Evolutionary conservation across 2,329 filamentous ascomycete species (phyloP).

Genomic region (Colletotrichum paranaense): DNA sequence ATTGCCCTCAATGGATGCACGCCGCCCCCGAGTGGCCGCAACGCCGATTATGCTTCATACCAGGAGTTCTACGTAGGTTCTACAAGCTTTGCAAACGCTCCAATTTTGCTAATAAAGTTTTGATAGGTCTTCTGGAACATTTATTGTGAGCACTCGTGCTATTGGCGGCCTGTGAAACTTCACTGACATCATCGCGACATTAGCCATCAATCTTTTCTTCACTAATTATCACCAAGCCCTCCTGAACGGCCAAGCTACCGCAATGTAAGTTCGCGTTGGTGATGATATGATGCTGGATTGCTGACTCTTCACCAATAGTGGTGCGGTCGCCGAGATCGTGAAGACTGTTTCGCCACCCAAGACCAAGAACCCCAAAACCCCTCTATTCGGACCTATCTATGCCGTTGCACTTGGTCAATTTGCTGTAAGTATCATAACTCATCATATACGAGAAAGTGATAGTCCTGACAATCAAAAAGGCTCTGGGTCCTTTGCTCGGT

Average conservation of each 20-base stretch:
- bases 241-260: constrained; percentile 8
- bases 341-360: neutral
- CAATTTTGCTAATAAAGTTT: neutral
- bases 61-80: constrained; percentile 19
- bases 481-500: neutral
- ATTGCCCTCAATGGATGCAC: constrained; percentile 8
- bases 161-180: neutral
- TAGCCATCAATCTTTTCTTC: constrained; percentile 18
- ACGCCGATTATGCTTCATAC: neutral
- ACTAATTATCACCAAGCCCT: constrained; percentile 24
- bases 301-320: neutral
- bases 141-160: neutral
- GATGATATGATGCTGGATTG: neutral
- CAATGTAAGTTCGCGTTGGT: neutral
- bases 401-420: neutral
- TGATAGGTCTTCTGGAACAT: constrained; percentile 18
- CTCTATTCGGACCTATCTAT: neutral
- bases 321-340: constrained; percentile 18
- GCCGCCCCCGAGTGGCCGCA: constrained; percentile 18
- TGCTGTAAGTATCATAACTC: neutral
- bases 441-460: neutral
- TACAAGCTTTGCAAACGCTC: rapidly evolving
- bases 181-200: neutral
- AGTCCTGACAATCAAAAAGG: neutral
- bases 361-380: neutral